Evolutionary conservation across 2,329 filamentous ascomycete genomes (phyloP).

Genomic region (Dothidotthia symphoricarpi): DNA sequence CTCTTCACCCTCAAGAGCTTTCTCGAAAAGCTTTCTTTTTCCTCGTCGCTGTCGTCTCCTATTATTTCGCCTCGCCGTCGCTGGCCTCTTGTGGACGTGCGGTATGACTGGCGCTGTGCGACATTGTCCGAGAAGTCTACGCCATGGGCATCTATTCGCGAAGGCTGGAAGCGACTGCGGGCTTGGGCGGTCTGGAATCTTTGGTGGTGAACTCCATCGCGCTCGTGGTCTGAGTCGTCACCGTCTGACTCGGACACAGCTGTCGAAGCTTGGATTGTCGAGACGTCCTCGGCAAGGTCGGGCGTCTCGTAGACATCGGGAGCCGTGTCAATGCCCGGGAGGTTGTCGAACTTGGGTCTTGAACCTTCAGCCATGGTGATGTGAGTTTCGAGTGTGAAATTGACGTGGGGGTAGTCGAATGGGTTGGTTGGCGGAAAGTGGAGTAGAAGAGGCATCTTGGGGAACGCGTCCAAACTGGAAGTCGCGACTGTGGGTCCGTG

Average conservation of each 20-base stretch:
- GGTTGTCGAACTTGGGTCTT: constrained; percentile 51
- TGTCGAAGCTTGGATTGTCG: constrained; percentile 63
- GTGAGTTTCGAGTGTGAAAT: background rate
- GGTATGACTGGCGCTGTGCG: constrained; percentile 75
- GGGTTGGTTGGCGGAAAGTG: constrained; percentile 1
- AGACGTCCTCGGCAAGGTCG: constrained; percentile 84
- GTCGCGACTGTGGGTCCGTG: constrained; percentile 18
- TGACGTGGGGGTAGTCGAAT: constrained; percentile 2
- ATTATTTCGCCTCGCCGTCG: constrained; percentile 62
- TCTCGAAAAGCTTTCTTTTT: constrained; percentile 66
- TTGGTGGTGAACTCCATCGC: constrained; percentile 65
- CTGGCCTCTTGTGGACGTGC: constrained; percentile 66
- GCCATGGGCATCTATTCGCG: constrained; percentile 71
- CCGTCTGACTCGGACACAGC: constrained; percentile 50
- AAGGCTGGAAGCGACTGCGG: constrained; percentile 72
- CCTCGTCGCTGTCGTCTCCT: constrained; percentile 71
- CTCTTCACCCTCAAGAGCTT: constrained; percentile 79
- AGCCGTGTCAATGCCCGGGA: constrained; percentile 65
- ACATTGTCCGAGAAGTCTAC: constrained; percentile 91
- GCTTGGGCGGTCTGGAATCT: constrained; percentile 76
- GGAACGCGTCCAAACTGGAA: constrained; percentile 19
- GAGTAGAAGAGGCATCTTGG: constrained; percentile 5
- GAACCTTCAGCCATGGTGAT: constrained; percentile 32
- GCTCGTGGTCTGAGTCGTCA: constrained; percentile 51
- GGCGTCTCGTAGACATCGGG: constrained; percentile 97